Percentiles rank a stretch among this genome's conserved stretches.
Conservation (phyloP, 441 rosid genomes). For the Lepidium campestre region DNA sequence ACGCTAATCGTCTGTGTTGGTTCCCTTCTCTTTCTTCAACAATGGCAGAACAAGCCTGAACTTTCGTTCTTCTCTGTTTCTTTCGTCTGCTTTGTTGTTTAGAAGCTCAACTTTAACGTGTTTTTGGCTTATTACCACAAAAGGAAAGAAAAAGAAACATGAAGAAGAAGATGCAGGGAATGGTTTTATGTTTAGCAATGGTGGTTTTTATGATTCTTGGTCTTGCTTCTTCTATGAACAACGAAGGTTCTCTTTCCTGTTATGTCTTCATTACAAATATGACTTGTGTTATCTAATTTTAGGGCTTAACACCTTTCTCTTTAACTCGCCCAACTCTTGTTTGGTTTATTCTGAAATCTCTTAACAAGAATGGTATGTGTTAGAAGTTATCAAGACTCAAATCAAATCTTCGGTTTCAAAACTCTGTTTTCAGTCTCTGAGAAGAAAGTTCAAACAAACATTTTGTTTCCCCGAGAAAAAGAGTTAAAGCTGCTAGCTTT, state of each 20-base stretch:
- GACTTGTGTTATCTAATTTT: neutral
- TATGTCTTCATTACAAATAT: neutral
- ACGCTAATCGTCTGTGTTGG: slow-evolving; percentile 73
- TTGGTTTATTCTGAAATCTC: neutral
- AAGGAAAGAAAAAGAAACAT: neutral
- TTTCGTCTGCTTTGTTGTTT: slow-evolving; percentile 3
- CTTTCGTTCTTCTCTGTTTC: neutral
- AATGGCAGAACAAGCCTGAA: slow-evolving; percentile 24
- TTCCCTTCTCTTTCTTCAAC: slow-evolving; percentile 16
- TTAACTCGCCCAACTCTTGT: neutral
- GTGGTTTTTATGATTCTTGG: slow-evolving; percentile 25
- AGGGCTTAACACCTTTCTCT: neutral
- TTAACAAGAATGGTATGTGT: neutral
- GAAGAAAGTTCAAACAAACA: neutral
- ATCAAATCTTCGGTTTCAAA: neutral
- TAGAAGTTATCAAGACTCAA: neutral
- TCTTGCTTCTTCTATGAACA: slow-evolving; percentile 39
- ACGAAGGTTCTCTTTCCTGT: slow-evolving; percentile 49
- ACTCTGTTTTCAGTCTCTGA: neutral
- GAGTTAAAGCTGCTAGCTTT: slow-evolving; percentile 17
- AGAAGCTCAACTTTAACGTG: neutral
- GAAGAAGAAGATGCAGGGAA: slow-evolving; percentile 1
- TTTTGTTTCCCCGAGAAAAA: slow-evolving; percentile 12
- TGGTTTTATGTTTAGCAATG: neutral
- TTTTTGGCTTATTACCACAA: slow-evolving; percentile 8